Evolutionary conservation across 768 basidiomycete genomes (phyloP).

Genomic region (Panaeolus papilionaceus): DNA sequence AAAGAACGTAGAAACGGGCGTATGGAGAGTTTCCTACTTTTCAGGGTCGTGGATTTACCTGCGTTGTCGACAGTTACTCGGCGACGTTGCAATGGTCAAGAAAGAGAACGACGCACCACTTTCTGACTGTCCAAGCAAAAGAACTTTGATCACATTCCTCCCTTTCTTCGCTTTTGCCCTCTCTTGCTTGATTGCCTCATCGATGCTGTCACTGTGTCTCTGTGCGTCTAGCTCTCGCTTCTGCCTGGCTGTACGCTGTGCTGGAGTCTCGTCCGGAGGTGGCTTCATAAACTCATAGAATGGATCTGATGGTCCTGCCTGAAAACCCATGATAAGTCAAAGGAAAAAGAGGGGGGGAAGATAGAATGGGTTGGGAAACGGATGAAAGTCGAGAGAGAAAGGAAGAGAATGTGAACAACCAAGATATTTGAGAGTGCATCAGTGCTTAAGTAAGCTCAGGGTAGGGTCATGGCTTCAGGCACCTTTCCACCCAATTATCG

Average conservation of each 20-base stretch:
- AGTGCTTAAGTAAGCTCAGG: slow-evolving; percentile 25
- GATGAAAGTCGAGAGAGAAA: slow-evolving; percentile 5
- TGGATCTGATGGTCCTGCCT: slow-evolving; percentile 45
- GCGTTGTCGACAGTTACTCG: slow-evolving; percentile 17
- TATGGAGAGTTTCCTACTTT: slow-evolving; percentile 47
- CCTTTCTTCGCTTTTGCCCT: slow-evolving; percentile 48
- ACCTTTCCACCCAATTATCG: slow-evolving; percentile 26
- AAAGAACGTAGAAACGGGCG: slow-evolving; percentile 13
- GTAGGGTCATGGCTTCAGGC: slow-evolving; percentile 25
- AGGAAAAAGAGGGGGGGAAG: slow-evolving; percentile 19
- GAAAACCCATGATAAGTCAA: slow-evolving; percentile 38
- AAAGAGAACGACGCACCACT: slow-evolving; percentile 52
- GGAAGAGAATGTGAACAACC: slow-evolving; percentile 22
- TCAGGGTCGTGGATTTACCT: slow-evolving; percentile 76
- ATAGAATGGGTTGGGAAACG: slow-evolving; percentile 3
- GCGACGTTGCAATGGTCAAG: slow-evolving; percentile 12
- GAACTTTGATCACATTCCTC: slow-evolving; percentile 56
- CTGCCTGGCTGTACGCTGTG: slow-evolving; percentile 51
- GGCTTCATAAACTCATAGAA: slow-evolving; percentile 54
- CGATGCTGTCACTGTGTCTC: slow-evolving; percentile 59
- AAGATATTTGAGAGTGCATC: slow-evolving; percentile 28
- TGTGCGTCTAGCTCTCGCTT: slow-evolving; percentile 56
- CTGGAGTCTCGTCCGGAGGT: slow-evolving; percentile 58
- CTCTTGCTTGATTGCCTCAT: slow-evolving; percentile 62
- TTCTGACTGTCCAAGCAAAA: slow-evolving; percentile 71